Evolutionary conservation across 768 basidiomycete genomes (phyloP), one percentile per base, ranked within the genome.

Genomic region (Tricholoma matsutake): DNA sequence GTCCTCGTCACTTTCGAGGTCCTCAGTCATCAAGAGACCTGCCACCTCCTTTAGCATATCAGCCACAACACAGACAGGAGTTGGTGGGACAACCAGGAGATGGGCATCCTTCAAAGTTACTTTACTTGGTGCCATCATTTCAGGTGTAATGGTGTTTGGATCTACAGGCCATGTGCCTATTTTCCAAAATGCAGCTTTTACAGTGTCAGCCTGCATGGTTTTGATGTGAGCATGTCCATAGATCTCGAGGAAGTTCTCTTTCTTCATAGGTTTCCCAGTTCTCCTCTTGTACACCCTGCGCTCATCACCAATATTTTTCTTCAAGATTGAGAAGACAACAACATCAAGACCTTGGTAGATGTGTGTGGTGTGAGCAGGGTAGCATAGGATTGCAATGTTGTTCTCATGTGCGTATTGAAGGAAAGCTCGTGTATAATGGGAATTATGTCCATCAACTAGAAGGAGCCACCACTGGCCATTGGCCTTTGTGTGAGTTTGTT

Each of bases 361-460:
- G 67, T 80, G 77, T 79, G 77, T 79, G 58, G 73, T 74, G 54
- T 78, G 76, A 18, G 75, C 63, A 57, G 75, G 78, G 62, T 79
- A 80, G 16, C 71, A 72, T 10, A 75, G 64, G n/a, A 80, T 59
- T 2, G 59, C 32, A 55, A 82, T 80, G 59, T 79, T 78, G 64
- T 78, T 64, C 45, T 60, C 61, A 4, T 28, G n/a, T 0, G 70
- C 67, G 65, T 69, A 78, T 11, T 73, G 56, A 18, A 82, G 67
- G 41, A 81, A 67, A 8, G 66, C 64, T 11, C 56, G 45, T 1
- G 69, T 69, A 62, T 68, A 72, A 61, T 81, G 80, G 1, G 77
- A 80, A 53, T 62, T 69, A 60, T 81, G 80, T 1, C 80, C 76
- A 69, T 81, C 77, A 9, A 80, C 59, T 34, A 76, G 43, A 7